Base-by-base conservation (phyloP, 1,284 basidiomycete genomes). In the Marasmius fiardii region DNA sequence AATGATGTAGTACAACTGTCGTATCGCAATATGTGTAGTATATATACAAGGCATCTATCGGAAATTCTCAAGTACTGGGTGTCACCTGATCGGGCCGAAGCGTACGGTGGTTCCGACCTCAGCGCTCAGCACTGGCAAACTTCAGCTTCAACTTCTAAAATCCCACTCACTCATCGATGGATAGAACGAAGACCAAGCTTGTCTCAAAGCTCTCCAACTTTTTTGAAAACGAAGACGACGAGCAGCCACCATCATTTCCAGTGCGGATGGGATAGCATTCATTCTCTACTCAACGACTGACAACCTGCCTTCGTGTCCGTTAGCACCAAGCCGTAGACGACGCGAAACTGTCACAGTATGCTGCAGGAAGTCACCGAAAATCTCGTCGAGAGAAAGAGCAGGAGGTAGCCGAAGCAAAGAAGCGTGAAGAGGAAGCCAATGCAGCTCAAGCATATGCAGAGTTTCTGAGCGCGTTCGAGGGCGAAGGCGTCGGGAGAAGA, bases 351-450 rank as follows among this genome's bases (percentile, higher is more conserved):
- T 85, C 86, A 18, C 84, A 90, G 55, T 92, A 88, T 67, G 71
- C 88, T 34, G 83, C 89, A 65, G 89, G 89, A 23, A 86, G 80
- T 33, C 79, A 85, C 43, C 79, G 84, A 52, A 92, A 92, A 70
- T 91, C 90, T 23, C 80, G 83, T 52, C 74, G 86, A 54, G 90
- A 96, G 71, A 93, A 90, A 67, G 94, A 97, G 67, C 83, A 88
- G 63, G 94, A 97, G 67, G 86, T 85, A 50, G 93, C 92, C 47
- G 91, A 92, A 55, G 90, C 88, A 33, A 95, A 94, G 73, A 86
- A 86, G 67, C 84, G 79, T 62, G 86, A 92, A 67, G 87, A 91
- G 64, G 93, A 95, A 65, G 89, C 88, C 57, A 81, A 86, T 62
- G 86, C 88, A 43, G 87, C 82, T 5, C 83, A 80, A 64, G 87